Evolutionary conservation across 805 yeast genomes (phyloP), one percentile per base, ranked within the genome.

Genomic region (Wickerhamiella alocasiicola): DNA sequence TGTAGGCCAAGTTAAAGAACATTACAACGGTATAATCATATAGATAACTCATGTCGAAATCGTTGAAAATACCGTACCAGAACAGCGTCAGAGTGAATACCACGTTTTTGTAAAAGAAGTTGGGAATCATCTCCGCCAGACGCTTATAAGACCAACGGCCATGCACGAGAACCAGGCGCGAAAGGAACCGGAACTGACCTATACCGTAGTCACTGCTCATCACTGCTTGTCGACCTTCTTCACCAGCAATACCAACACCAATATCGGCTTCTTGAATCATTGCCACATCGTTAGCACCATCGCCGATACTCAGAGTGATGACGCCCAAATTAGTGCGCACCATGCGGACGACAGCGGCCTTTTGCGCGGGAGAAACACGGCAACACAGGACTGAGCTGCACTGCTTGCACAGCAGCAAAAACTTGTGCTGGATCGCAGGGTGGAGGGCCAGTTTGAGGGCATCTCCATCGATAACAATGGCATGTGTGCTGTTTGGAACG

Each of bases 251-350:
- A 48, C 93, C 93, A 28, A 81, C 78, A 43, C 93, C 93, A 25
- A 81, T 75, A 55, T 81, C 78, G 4, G 93, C 88, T 25, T 82
- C 80, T 53, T 80, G 88, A 47, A 81, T 81, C 93, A 81, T 81
- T 6, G 91, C 81, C 37, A 81, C 91, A 57, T 81, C 93, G 54
- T 81, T 81, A 19, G 91, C 82, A 47, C 93, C 93, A 55, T 81
- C 93, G 24, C 93, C 93, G 55, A 81, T 74, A 0, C 88, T 83
- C 43, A 81, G 65, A 0, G 91, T 79, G 75, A 79, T 78, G 25
- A 81, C 91, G 37, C 70, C 68, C 49, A 81, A 66, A 6, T 68
- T 67, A 23, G 67, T 63, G 54, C 78, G 78, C 20, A 81, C 85
- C 63, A 76, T 59, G 46, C 63, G 66, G 17, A 80, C 88, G 19